Evolutionary conservation across 495 filamentous ascomycete genomes (phyloP), one percentile per base, ranked within the genome.

Genomic region (Penicillium tannophilum): DNA sequence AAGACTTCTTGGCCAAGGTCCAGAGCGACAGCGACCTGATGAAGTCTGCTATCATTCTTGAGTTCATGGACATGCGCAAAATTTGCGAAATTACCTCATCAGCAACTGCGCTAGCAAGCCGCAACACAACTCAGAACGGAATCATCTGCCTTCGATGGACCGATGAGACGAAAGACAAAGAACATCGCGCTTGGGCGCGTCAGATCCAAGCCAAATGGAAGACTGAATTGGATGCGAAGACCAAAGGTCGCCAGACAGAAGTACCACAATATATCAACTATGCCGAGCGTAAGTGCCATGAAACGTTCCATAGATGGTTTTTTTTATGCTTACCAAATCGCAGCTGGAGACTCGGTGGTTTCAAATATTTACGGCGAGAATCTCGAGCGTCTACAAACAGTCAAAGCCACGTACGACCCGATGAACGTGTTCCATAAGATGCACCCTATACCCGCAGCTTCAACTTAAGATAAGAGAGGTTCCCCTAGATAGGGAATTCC

Each of bases 371-470:
- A 74, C 20, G 83, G 84, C 2, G 62, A 62, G n/a, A 84, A 85
- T 49, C 66, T 78, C 11, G 55, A 52, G 1, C 72, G 73, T 9
- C 59, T 85, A 57, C 71, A 75, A 56, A 62, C 61, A 17, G 35
- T 85, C 41, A 85, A 85, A 71, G 67, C 70, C 45, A 72, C 78
- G 53, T 85, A 84, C 55, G 83, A 86, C 58, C 81, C 83, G 1
- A 73, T 66, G 1, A 85, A 84, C 62, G 60, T 85, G 19, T 86
- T 86, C 62, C 66, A 76, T 52, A 75, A 79, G 59, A 76, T 76
- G 72, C 73, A 76, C 24, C 62, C 69, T 0, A 64, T 72, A 35
- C 28, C 61, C 33, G 1, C 8, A 35, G 33, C 33, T 12, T 35
- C 33, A 35, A 12, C 8, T 35, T 35, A 35, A 35, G 11, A 28